Percentiles rank a stretch among this genome's conserved stretches.
phyloP scores from a whole-genome alignment of 2,329 filamentous ascomycete genomes.

The Stylonectria norvegica region DNA sequence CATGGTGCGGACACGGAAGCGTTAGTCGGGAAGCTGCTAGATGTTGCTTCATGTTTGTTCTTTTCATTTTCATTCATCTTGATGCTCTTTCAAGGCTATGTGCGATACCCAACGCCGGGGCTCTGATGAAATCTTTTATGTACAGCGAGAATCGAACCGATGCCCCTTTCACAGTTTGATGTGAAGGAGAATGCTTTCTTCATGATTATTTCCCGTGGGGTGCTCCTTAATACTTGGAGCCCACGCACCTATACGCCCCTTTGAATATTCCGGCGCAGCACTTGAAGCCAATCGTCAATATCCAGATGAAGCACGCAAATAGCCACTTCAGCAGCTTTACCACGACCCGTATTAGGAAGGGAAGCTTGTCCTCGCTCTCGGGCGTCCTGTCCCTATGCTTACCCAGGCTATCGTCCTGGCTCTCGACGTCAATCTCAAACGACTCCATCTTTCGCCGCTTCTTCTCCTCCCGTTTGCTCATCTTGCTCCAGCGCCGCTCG shows the following conservation, averaged over 20 bases:
- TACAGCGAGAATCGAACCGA: conserved; percentile 12
- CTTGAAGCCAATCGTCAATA: conserved; percentile 54
- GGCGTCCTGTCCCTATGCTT: conserved; percentile 36
- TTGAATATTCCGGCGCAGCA: conserved; percentile 49
- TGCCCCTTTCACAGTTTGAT: background rate
- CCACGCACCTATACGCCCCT: conserved; percentile 49
- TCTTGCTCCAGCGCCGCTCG: conserved; percentile 29
- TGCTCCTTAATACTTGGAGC: conserved; percentile 38
- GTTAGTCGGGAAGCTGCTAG: conserved; percentile 36
- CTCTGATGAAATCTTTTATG: conserved; percentile 23
- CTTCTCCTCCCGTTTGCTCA: conserved; percentile 30
- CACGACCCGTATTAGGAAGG: conserved; percentile 45
- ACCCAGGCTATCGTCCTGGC: conserved; percentile 49
- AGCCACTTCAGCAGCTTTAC: conserved; percentile 50
- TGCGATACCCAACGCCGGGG: conserved; percentile 28
- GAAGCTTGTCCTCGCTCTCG: conserved; percentile 47
- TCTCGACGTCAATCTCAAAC: conserved; percentile 61
- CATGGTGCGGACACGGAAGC: conserved; percentile 60
- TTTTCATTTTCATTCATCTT: conserved; percentile 16
- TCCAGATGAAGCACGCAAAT: conserved; percentile 59
- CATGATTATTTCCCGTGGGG: conserved; percentile 5
- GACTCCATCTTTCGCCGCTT: conserved; percentile 47
- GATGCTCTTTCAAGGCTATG: conserved; percentile 20
- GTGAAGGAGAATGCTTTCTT: conserved; percentile 3
- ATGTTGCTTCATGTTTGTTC: too few relatives aligned